Evolutionary conservation across 108 stramenopile genomes (phyloP), one percentile per base, ranked within the genome.

Genomic region (Nitzschia sp.): DNA sequence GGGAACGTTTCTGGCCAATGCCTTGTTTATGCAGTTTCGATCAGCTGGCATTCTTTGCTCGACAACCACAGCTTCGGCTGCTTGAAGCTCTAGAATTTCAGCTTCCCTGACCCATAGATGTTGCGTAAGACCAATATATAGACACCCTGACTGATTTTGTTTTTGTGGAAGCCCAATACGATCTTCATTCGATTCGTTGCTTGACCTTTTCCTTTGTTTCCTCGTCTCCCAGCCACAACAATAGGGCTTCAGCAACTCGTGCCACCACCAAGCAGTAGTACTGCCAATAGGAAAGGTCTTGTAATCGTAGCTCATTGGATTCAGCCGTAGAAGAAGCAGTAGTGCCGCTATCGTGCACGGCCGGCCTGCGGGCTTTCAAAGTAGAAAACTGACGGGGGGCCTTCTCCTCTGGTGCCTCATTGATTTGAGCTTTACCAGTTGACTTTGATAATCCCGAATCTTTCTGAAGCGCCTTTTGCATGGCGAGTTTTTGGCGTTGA

Each of bases 231-330:
- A 75, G 18, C 59, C 47, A 61, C n/a, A 63, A 2, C 38, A 75
- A 46, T 28, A 75, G 46, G 5, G 27, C 11, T 26, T 75, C 60
- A 9, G 74, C 61, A 24, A 75, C 74, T 46, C 66, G 59, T 47
- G 74, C 67, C 19, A 77, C 76, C 28, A 77, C 61, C 17, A 27
- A 21, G 54, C 68, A 77, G 19, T 77, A 77, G 45, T 77, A 77
- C 26, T 64, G 59, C 0, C 11, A 33, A 28, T 77, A 77, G 9
- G 55, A 70, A 4, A 54, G 38, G 2, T 34, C 29, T 13, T 31
- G 31, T 8, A 28, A 17, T 18, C 53, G 33, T 1, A 24, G 1
- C 3, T 11, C n/a, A 11, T 42, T 21, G 33, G 47, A 17, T 6
- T 49, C 65, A 1, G 17, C 3, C 17, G 15, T 1, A 0, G 42